Evolutionary conservation across 257 asterid species (phyloP).

Genomic region (Echites panduratus): DNA sequence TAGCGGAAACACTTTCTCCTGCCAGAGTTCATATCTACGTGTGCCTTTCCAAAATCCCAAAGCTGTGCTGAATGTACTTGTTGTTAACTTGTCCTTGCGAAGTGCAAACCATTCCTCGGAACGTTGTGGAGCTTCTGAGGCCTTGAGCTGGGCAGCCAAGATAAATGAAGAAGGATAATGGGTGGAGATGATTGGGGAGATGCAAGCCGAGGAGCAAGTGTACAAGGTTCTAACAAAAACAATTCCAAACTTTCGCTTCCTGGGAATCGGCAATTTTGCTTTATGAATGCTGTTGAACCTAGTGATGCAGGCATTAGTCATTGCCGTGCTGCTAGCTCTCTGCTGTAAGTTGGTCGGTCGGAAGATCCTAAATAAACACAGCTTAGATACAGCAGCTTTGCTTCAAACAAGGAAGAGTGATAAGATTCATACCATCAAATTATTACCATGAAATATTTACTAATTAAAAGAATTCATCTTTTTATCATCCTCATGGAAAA

Average conservation of each 20-base stretch:
- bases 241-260: constrained; percentile 32
- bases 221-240: constrained; percentile 42
- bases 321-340: constrained; percentile 22
- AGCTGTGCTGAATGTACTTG: constrained; percentile 93
- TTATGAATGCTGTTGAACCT: constrained; percentile 46
- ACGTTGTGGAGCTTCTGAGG: constrained; percentile 71
- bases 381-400: background rate
- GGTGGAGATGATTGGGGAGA: constrained; percentile 29
- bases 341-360: background rate
- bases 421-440: background rate
- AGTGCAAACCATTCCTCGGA: constrained; percentile 97
- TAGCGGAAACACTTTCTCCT: constrained; percentile 61
- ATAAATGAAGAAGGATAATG: constrained; percentile 28
- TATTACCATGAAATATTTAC: background rate
- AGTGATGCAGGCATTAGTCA: constrained; percentile 58
- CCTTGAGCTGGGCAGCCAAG: constrained; percentile 40
- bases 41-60: constrained; percentile 90
- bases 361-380: constrained; percentile 19
- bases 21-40: constrained; percentile 82
- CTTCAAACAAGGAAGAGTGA: background rate
- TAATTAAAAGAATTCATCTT: background rate
- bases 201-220: constrained; percentile 44
- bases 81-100: constrained; percentile 83
- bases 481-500: background rate
- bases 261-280: constrained; percentile 46